A percentile compares a stretch with the other conserved stretches of the same genome.
Evolutionary conservation across 169 alveolate genomes (phyloP).

Genomic region (Plasmodium gaboni): DNA sequence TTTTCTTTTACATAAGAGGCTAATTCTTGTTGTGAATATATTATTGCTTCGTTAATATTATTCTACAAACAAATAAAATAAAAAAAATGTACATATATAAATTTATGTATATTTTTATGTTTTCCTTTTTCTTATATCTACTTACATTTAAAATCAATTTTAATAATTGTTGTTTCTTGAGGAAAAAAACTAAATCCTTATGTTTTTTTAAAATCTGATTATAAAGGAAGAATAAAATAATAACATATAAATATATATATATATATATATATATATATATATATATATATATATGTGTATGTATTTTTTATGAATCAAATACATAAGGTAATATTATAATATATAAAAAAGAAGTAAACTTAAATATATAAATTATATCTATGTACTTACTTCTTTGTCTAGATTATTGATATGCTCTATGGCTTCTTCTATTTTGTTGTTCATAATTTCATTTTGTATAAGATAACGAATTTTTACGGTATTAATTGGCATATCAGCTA

Average conservation of each 20-base stretch:
- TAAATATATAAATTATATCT: not conserved
- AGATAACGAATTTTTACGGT: constrained; percentile 64
- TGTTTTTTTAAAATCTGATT: constrained; percentile 66
- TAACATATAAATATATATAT: not conserved
- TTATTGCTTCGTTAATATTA: constrained; percentile 71
- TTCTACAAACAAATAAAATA: constrained; percentile 13
- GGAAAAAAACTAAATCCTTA: constrained; percentile 60
- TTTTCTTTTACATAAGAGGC: constrained; percentile 74
- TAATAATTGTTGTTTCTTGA: constrained; percentile 69
- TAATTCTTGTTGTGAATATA: constrained; percentile 72
- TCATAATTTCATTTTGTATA: constrained; percentile 63
- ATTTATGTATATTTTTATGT: not conserved
- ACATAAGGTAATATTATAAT: not conserved
- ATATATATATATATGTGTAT: not conserved
- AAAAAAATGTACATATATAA: not conserved
- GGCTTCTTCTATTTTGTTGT: constrained; percentile 68
- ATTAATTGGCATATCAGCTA: constrained; percentile 74
- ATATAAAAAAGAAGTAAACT: not conserved
- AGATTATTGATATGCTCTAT: constrained; percentile 68
- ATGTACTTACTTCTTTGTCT: constrained; percentile 45
- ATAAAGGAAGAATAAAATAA: constrained; percentile 1
- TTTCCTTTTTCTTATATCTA: not conserved
- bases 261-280: not conserved
- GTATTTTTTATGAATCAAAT: not conserved
- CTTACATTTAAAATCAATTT: constrained; percentile 64